phyloP scores from a whole-genome alignment of 1,284 basidiomycete species.

The Sporisorium scitamineum region DNA sequence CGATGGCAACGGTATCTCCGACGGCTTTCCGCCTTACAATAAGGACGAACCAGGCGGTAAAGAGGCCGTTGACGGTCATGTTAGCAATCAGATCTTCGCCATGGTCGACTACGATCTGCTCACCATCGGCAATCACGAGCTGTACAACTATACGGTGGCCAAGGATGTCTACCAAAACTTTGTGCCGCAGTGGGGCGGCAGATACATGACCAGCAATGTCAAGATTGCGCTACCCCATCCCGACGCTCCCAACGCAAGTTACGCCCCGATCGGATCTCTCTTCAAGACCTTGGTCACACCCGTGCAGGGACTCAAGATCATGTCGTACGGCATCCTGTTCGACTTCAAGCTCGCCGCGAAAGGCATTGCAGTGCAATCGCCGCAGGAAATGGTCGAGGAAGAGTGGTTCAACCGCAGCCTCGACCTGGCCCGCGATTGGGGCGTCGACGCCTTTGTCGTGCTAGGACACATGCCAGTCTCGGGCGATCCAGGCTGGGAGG shows the following conservation, averaged over 20 bases:
- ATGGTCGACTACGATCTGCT: slow-evolving; percentile 84
- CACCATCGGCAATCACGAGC: slow-evolving; percentile 88
- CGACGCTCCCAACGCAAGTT: slow-evolving; percentile 25
- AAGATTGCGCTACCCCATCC: slow-evolving; percentile 54
- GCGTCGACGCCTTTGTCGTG: slow-evolving; percentile 64
- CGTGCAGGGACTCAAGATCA: slow-evolving; percentile 55
- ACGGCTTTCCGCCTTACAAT: slow-evolving; percentile 57
- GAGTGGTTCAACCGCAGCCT: slow-evolving; percentile 63
- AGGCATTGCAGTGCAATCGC: slow-evolving; percentile 57
- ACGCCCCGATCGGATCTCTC: slow-evolving; percentile 57
- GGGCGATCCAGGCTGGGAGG: slow-evolving; percentile 60
- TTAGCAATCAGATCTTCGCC: slow-evolving; percentile 72
- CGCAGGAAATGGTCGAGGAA: slow-evolving; percentile 62
- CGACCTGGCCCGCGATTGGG: slow-evolving; percentile 47
- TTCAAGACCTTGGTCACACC: slow-evolving; percentile 57
- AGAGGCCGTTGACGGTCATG: slow-evolving; percentile 60
- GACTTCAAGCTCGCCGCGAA: slow-evolving; percentile 60
- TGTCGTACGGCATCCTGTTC: slow-evolving; percentile 64
- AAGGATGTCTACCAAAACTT: slow-evolving; percentile 84
- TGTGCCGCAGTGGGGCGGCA: slow-evolving; percentile 73
- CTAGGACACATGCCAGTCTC: slow-evolving; percentile 67
- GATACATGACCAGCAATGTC: slow-evolving; percentile 61
- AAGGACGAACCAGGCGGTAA: slow-evolving; percentile 46
- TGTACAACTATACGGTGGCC: slow-evolving; percentile 82
- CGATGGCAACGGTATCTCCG: slow-evolving; percentile 66